Evolutionary conservation across 768 basidiomycete species (phyloP).

Genomic region (Amanita rubescens): DNA sequence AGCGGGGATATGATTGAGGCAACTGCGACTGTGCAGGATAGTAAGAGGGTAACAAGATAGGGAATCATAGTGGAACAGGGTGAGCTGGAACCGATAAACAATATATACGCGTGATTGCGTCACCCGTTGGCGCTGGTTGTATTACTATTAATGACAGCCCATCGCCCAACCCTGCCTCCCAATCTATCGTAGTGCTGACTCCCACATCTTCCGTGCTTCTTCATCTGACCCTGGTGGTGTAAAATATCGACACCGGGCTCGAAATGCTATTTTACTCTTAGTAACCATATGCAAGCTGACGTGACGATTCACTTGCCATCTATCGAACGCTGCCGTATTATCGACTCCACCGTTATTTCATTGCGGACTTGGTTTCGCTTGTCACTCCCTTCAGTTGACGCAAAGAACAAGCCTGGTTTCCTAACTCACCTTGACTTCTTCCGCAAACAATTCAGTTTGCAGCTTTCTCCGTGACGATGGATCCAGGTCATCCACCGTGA

Average conservation of each 20-base stretch:
- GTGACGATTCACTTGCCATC: conserved; percentile 44
- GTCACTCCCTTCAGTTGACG: not conserved
- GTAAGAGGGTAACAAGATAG: not conserved
- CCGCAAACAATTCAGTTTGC: conserved; percentile 51
- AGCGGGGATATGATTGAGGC: not conserved
- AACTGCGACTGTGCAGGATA: not conserved
- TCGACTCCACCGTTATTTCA: conserved; percentile 65
- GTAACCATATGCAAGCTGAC: conserved; percentile 1
- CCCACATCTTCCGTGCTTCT: conserved; percentile 54
- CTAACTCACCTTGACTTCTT: conserved; percentile 60
- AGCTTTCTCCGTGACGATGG: conserved; percentile 39
- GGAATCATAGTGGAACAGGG: not conserved
- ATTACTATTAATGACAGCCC: too few species aligned
- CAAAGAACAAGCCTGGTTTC: not conserved
- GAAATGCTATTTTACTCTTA: conserved; percentile 47
- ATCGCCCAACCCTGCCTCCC: too few species aligned
- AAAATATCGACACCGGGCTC: conserved; percentile 74
- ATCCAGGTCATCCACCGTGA: conserved; percentile 37
- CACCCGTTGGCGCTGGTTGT: too few species aligned
- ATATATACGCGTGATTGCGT: too few species aligned
- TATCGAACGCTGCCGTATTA: conserved; percentile 60
- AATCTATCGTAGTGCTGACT: too few species aligned
- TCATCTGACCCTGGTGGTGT: conserved; percentile 52
- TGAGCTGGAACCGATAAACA: not conserved
- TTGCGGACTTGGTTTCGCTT: conserved; percentile 72